Base-by-base conservation (phyloP, 176 grass and related monocot species). In the Hordeum marinum region DNA sequence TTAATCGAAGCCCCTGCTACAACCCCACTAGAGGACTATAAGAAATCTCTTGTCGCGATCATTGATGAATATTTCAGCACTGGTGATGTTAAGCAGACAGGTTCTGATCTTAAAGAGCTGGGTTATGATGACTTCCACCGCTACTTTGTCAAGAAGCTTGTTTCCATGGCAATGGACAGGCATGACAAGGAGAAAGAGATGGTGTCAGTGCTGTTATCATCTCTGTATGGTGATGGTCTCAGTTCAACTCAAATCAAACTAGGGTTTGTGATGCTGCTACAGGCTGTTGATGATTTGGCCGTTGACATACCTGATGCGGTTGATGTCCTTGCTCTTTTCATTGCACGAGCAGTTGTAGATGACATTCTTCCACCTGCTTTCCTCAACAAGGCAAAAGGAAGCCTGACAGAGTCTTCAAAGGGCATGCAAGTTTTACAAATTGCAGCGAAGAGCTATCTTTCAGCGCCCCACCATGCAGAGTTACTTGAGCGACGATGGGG, bases 151-250 rank as follows among this genome's bases (percentile, higher is more conserved):
- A 98, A 98, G 87, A 94, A 92, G 72, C 89, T 98, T 85, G 89
- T 98, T 64, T 98, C 95, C 27, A 92, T 91, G 87, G 89, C 95
- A 75, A 98, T 98, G 95, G 95, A 98, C 61, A 87, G 91, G 59
- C 90, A 92, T 88, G 91, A 95, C 87, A 98, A 98, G 86, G 95
- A 98, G 87, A 98, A 95, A 83, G 95, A 98, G 83, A 98, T 98
- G 95, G 80, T 41, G 2, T 95, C 95, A 73, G 95, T 98, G 83
- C 79, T 98, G 73, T 82, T 98, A 64, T 98, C 95, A 36, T 87
- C 80, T 91, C 83, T 98, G 17, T 98, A 98, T 86, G 85, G 84
- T 66, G 84, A 87, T 24, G 65, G 93, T 26, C 76, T 92, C n/a
- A 93, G 87, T 91, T 86, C 92, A 68, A 79, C 83, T 86, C 95